Evolutionary conservation across 106 monocot species (phyloP).

Genomic region (Allium cepa): DNA sequence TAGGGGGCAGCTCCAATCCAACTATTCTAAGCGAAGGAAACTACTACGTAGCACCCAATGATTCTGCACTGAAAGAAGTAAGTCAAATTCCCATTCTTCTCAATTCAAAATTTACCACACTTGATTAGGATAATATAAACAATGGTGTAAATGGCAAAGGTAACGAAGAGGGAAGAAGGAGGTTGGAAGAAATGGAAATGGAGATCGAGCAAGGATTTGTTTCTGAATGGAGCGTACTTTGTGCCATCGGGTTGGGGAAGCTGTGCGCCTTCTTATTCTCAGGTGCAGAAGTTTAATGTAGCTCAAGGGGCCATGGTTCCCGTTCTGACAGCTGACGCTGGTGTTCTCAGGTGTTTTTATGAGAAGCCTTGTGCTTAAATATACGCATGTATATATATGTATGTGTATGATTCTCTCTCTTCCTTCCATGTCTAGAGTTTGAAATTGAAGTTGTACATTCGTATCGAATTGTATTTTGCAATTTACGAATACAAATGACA

Average conservation of each 20-base stretch:
- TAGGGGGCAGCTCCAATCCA: conserved; percentile 49
- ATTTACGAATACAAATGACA: too few species aligned
- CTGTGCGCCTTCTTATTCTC: conserved; percentile 22
- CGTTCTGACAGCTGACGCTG: conserved; percentile 26
- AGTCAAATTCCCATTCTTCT: background rate
- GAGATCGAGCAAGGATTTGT: conserved; percentile 38
- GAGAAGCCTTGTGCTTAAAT: conserved; percentile 22
- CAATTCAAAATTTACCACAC: background rate
- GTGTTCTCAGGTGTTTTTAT: conserved; percentile 25
- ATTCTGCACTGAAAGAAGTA: conserved; percentile 22
- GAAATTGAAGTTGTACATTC: too few species aligned
- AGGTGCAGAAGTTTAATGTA: conserved; percentile 13
- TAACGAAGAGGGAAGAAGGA: conserved; percentile 36
- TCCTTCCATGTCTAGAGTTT: too few species aligned
- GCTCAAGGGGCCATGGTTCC: conserved; percentile 31
- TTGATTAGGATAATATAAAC: too few species aligned
- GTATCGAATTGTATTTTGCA: too few species aligned
- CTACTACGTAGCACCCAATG: conserved; percentile 26
- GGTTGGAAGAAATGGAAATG: conserved; percentile 57
- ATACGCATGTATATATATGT: too few species aligned
- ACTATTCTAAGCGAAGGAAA: conserved; percentile 59
- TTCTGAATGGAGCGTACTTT: conserved; percentile 47
- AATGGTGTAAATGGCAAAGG: conserved; percentile 12
- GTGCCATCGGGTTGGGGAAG: conserved; percentile 50
- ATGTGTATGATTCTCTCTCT: too few species aligned